A percentile compares a stretch with the other conserved stretches of the same genome.
Conservation (phyloP, 2,329 filamentous ascomycete species). For the Huntiella savannae region DNA sequence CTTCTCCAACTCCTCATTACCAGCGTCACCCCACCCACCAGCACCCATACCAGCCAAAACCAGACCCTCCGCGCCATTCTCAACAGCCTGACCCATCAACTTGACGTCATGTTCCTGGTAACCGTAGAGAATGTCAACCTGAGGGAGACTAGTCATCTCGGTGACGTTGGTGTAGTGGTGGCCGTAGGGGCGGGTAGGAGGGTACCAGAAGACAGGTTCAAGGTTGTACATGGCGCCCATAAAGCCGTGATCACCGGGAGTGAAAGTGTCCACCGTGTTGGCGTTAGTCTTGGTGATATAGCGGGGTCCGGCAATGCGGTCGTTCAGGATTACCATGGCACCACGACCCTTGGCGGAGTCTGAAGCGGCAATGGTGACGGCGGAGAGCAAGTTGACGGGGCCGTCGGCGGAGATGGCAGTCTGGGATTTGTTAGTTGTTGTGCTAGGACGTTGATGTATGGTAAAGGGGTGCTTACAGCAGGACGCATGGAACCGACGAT, state of each 20-base stretch:
- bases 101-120: conserved; percentile 32
- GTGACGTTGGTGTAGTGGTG: conserved; percentile 25
- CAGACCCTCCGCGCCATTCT: conserved; percentile 31
- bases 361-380: conserved; percentile 34
- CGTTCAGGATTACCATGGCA: conserved; percentile 41
- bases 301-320: conserved; percentile 37
- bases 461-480: conserved; percentile 16
- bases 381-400: conserved; percentile 40
- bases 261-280: conserved; percentile 44
- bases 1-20: conserved; percentile 19
- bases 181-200: conserved; percentile 28
- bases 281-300: conserved; percentile 44
- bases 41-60: conserved; percentile 37
- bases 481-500: conserved; percentile 44
- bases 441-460: neutral
- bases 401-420: conserved; percentile 45
- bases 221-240: conserved; percentile 39
- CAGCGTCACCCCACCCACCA: conserved; percentile 27
- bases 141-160: conserved; percentile 21
- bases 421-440: neutral
- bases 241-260: conserved; percentile 34
- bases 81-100: conserved; percentile 29
- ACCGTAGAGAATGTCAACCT: conserved; percentile 36
- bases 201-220: conserved; percentile 40
- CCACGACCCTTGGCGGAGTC: conserved; percentile 29